Evolutionary conservation across 1,139 yeast species (phyloP).

Genomic region (Diutina ranongensis): DNA sequence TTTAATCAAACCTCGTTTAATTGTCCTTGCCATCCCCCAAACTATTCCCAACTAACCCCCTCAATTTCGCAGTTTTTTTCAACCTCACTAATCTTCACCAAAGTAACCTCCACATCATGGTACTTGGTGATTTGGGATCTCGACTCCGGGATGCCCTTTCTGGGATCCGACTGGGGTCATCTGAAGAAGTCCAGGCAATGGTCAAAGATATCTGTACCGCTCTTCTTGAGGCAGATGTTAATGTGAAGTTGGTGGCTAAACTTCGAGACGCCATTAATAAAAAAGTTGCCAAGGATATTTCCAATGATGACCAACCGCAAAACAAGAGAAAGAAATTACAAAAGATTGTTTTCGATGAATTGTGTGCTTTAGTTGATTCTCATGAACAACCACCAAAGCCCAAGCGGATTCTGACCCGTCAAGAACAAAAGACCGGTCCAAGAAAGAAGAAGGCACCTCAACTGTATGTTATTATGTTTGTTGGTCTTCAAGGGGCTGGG

Average conservation of each 20-base stretch:
- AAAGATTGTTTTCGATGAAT: constrained; percentile 88
- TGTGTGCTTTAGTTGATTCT: constrained; percentile 71
- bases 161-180: constrained; percentile 30
- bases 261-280: constrained; percentile 64
- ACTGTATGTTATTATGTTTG: constrained; percentile 78
- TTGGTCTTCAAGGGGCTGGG: constrained; percentile 98
- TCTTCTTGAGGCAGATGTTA: constrained; percentile 83
- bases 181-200: constrained; percentile 37
- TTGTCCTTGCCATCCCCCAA: not conserved
- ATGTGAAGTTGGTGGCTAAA: constrained; percentile 68
- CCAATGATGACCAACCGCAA: constrained; percentile 40
- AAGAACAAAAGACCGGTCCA: constrained; percentile 14
- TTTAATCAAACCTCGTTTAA: too few species aligned
- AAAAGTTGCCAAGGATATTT: constrained; percentile 34
- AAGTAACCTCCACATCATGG: constrained; percentile 40
- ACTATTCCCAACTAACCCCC: not conserved
- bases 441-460: constrained; percentile 17
- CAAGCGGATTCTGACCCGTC: constrained; percentile 36
- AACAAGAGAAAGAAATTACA: constrained; percentile 74
- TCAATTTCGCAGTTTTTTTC: not conserved
- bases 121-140: constrained; percentile 86
- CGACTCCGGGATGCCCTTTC: constrained; percentile 73
- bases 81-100: too few species aligned
- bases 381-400: constrained; percentile 70
- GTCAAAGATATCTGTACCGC: constrained; percentile 87